Evolutionary conservation across 208 protist species (phyloP), one percentile per base, ranked within the genome.

Genomic region (Porcisia hertigi): DNA sequence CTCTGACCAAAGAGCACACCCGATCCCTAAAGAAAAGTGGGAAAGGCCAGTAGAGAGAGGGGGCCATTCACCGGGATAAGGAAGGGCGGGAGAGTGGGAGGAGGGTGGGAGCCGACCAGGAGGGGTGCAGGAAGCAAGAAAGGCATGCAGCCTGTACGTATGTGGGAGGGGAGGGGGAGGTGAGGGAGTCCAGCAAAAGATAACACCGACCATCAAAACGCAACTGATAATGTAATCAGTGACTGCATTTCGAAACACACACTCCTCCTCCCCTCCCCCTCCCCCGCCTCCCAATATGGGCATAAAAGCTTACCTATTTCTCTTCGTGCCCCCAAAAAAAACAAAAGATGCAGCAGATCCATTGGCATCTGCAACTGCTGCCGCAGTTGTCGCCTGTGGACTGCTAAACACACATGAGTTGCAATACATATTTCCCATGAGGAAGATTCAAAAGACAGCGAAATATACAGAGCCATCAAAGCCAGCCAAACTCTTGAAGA

Each of bases 361-460:
- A 9, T 30, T 18, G 59, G 14, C 25, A 12, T 64, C 59, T 52
- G 47, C 47, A 52, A 12, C 11, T 14, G 47, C 58, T 25, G 25
- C 36, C 18, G 59, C 25, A 25, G 39, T 18, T 25, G 8, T 23
- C n/a, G 16, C 39, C 39, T 34, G 62, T 47, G 62, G 62, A 25
- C 39, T 66, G 62, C 62, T 25, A 41, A 34, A n/a, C 6, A 66
- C 34, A 67, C 45, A 67, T 47, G 43, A 45, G 41, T 67, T 43
- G n/a, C 2, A 75, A 55, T 54, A 39, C 30, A 55, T 36, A 18
- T 20, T 75, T 54, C 36, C 54, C 71, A 75, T 57, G 41, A 30
- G 34, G 39, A 34, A 67, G 45, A 76, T 39, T 34, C 41, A 55
- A 34, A 43, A 47, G 0, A 34, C 25, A 57, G 8, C 2, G 8